These are phyloP conservation scores for Cyberlindnera suaveolens DNA, from an alignment of 805 yeast genomes.

Conservation along the genomic window DNA sequence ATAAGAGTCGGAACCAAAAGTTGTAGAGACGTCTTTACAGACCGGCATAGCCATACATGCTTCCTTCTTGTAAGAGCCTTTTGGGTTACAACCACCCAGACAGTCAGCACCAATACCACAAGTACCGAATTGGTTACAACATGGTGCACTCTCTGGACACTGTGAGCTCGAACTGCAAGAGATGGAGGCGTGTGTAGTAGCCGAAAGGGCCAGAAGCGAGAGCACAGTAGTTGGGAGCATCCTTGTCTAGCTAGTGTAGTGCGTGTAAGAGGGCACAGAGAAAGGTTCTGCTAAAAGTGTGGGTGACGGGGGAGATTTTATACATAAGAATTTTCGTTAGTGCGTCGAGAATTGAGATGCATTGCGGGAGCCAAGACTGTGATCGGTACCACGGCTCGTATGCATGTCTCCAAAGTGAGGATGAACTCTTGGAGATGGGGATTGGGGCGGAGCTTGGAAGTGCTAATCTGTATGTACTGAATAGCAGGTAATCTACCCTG, in stretches of 20 bases:
- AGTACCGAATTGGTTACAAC: slow-evolving; percentile 76
- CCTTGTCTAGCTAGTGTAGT: background rate
- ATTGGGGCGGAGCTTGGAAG: too few relatives aligned
- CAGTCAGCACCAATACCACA: slow-evolving; percentile 79
- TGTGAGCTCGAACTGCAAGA: slow-evolving; percentile 45
- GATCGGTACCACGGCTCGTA: too few relatives aligned
- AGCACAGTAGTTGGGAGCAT: slow-evolving; percentile 7
- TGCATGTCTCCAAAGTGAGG: too few relatives aligned
- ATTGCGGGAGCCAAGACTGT: too few relatives aligned
- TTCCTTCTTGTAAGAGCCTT: slow-evolving; percentile 27
- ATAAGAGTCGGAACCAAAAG: slow-evolving; percentile 31
- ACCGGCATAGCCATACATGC: slow-evolving; percentile 87
- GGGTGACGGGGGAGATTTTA: too few relatives aligned
- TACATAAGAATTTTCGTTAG: too few relatives aligned
- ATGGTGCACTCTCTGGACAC: slow-evolving; percentile 77
- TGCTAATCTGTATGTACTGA: too few relatives aligned
- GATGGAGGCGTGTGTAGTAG: slow-evolving; percentile 5
- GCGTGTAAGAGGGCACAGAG: background rate
- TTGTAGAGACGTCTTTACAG: slow-evolving; percentile 45
- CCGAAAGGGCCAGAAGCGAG: slow-evolving; percentile 6
- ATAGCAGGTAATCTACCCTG: too few relatives aligned
- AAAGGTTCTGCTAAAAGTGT: too few relatives aligned
- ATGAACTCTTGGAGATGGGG: too few relatives aligned
- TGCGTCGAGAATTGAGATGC: too few relatives aligned
- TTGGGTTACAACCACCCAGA: slow-evolving; percentile 83